phyloP scores from a whole-genome alignment of 1,284 basidiomycete species.

The Albatrellus sp. region DNA sequence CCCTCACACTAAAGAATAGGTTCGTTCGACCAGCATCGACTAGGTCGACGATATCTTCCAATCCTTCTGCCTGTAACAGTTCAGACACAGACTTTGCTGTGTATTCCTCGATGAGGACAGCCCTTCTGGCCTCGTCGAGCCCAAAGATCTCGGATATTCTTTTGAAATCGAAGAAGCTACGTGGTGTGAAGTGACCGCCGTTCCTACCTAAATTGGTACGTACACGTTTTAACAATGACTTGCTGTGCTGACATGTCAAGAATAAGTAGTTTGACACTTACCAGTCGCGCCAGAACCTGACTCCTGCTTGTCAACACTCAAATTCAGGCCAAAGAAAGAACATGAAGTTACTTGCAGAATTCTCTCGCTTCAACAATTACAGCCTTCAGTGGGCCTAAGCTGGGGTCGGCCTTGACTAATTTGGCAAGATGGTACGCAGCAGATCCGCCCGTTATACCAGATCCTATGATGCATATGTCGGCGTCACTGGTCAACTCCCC shows the following conservation, averaged over 20 bases:
- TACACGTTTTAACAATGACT: not conserved
- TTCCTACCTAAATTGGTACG: conserved; percentile 42
- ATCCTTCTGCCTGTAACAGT: conserved; percentile 33
- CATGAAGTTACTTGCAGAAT: conserved; percentile 44
- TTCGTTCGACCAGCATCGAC: conserved; percentile 44
- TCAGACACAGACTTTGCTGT: conserved; percentile 35
- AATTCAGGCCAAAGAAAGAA: not conserved
- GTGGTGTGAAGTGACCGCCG: conserved; percentile 62
- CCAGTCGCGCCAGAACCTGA: conserved; percentile 75
- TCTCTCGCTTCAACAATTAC: conserved; percentile 65
- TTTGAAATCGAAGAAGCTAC: conserved; percentile 33
- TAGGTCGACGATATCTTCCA: conserved; percentile 45
- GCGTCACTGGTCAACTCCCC: conserved; percentile 42
- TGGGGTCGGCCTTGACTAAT: conserved; percentile 14
- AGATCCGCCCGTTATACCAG: conserved; percentile 66
- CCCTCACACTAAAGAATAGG: conserved; percentile 36
- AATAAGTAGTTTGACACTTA: conserved; percentile 14
- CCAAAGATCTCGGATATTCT: conserved; percentile 28
- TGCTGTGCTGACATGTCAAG: not conserved
- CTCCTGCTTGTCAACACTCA: not conserved
- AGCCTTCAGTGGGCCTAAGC: conserved; percentile 24
- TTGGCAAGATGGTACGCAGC: conserved; percentile 57
- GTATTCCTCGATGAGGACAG: conserved; percentile 45
- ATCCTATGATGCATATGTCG: conserved; percentile 67
- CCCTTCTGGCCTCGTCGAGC: conserved; percentile 38